Base-by-base conservation (phyloP, 345 rosid genomes). In the Eucalyptus coolabah region DNA sequence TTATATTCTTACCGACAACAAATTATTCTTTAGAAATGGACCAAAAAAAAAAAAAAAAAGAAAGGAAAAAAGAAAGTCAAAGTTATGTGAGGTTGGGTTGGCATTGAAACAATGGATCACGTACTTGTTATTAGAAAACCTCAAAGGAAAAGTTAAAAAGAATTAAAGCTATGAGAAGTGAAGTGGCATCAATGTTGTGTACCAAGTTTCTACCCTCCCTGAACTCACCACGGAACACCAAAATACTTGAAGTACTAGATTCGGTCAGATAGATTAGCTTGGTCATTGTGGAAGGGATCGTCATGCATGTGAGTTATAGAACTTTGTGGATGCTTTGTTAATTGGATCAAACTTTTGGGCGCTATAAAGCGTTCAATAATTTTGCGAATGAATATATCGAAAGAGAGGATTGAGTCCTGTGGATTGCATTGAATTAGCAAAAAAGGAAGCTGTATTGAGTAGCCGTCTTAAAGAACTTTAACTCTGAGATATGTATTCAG, bases 41-140 rank as follows among this genome's bases (percentile, higher is more conserved):
- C 21, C 17, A 1, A 69, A 17, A 4, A 18, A 16, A 32, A 17
- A 67, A 32, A 17, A 0, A 0, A 0, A 1, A 19, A 8, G 4
- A 67, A 34, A 42, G 4, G 42, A 6, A 2, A 40, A 40, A 40
- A 67, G 9, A 19, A 34, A 5, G 13, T 72, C 44, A 72, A 32
- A 32, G 80, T n/a, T 72, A 3, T 34, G 26, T 34, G 44, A 37
- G 45, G 82, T 72, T 19, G 82, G 82, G 34, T 42, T 3, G 21
- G 45, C 82, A 34, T 37, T 72, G 45, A 34, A 19, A 34, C 82
- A 72, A 19, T 72, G 13, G 44, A 72, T 72, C 8, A 0, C 40
- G 26, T 34, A 34, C 44, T 72, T 72, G 82, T 34, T 72, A 18
- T 37, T 72, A 34, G 26, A 34, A 34, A 34, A 72, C 82, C 44